Conservation (phyloP, 2,329 filamentous ascomycete genomes). For the Aspergillus sp. region DNA sequence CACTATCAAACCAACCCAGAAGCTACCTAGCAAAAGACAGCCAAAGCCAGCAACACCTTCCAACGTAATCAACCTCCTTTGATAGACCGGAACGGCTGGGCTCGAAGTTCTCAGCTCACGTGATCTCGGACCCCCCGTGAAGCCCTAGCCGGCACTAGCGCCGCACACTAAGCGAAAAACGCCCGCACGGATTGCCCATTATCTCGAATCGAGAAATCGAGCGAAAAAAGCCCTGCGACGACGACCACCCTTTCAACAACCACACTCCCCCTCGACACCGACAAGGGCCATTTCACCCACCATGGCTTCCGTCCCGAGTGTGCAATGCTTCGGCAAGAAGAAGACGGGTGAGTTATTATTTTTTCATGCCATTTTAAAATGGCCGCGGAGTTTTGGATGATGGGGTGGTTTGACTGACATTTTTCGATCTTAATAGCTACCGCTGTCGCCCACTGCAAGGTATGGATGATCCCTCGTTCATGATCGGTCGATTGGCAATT, state of each 20-base stretch:
- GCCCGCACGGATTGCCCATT: conserved; percentile 33
- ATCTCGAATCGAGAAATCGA: conserved; percentile 19
- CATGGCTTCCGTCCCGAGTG: conserved; percentile 75
- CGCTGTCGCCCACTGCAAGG: conserved; percentile 89
- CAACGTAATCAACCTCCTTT: too few species aligned
- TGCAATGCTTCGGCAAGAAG: conserved; percentile 99
- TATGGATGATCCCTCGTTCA: conserved; percentile 40
- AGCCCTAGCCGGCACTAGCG: conserved; percentile 27
- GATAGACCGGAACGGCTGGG: not conserved
- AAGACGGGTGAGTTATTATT: conserved; percentile 56
- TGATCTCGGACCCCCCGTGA: conserved; percentile 20
- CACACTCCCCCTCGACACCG: conserved; percentile 36
- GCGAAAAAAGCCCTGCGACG: not conserved
- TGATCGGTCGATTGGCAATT: not conserved
- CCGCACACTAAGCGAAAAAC: conserved; percentile 36
- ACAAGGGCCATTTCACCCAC: conserved; percentile 44
- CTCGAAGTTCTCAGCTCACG: conserved; percentile 17
- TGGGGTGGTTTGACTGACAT: conserved; percentile 8
- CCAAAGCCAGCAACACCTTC: too few species aligned
- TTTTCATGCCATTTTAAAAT: conserved; percentile 6
- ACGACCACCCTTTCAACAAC: not conserved
- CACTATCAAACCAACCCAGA: too few species aligned
- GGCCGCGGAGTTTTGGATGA: conserved; percentile 4
- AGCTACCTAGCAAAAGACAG: too few species aligned
- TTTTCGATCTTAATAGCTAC: conserved; percentile 55